These are phyloP conservation scores for Trichoderma guizhouense DNA, from an alignment of 2,329 filamentous ascomycete genomes.

Conservation along the genomic window DNA sequence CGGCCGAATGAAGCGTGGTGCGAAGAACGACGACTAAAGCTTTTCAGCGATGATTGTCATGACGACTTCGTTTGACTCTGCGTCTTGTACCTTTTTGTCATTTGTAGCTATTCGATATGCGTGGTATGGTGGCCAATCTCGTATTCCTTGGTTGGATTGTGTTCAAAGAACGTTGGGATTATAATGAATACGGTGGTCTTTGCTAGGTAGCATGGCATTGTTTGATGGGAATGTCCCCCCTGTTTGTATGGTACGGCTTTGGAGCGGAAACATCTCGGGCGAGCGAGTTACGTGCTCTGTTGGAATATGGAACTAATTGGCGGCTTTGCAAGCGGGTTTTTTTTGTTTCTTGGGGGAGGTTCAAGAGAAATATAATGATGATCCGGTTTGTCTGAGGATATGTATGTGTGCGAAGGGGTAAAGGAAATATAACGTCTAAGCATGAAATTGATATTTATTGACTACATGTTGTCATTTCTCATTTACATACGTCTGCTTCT, in stretches of 20 bases:
- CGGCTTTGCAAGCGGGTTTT: background rate
- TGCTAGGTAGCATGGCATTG: background rate
- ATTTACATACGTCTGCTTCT: background rate
- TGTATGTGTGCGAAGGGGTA: background rate
- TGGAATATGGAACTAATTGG: conserved; percentile 1
- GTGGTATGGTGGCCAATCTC: background rate
- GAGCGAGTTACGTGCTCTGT: background rate
- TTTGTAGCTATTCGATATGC: background rate
- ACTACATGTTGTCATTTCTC: background rate
- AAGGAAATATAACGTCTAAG: background rate
- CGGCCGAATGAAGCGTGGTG: conserved; percentile 48
- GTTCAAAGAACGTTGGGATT: background rate
- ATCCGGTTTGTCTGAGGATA: background rate
- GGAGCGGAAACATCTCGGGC: background rate
- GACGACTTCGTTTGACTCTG: background rate
- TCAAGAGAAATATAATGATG: background rate
- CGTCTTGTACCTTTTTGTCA: background rate
- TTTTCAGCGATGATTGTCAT: background rate
- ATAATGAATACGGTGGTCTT: background rate
- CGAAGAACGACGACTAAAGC: conserved; percentile 30
- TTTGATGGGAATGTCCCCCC: background rate
- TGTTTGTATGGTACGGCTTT: background rate
- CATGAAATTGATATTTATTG: background rate
- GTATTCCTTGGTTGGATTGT: background rate
- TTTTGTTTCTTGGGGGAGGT: background rate